Conservation (phyloP, 2,329 filamentous ascomycete genomes). For the Sclerotinia borealis region DNA sequence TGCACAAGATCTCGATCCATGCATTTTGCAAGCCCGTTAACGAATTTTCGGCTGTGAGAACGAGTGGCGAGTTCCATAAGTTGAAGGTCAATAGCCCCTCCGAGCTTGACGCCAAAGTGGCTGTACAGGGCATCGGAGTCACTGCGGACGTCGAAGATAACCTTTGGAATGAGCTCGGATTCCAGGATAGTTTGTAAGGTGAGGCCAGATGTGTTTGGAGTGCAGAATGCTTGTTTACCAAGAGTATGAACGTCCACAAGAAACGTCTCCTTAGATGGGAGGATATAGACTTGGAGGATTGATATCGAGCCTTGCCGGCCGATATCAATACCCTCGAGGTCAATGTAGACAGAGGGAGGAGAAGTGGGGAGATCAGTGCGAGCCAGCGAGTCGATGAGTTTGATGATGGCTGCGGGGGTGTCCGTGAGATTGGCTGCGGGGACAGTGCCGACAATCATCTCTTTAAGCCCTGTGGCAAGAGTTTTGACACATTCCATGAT, state of each 20-base stretch:
- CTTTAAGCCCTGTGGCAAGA: not conserved
- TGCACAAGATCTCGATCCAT: slow-evolving; percentile 30
- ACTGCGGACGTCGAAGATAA: slow-evolving; percentile 53
- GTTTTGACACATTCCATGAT: not conserved
- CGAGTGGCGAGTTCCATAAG: slow-evolving; percentile 47
- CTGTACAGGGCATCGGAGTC: slow-evolving; percentile 50
- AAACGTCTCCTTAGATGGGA: slow-evolving; percentile 29
- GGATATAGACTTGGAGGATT: slow-evolving; percentile 35
- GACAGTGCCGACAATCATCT: not conserved
- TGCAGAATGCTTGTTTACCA: slow-evolving; percentile 33
- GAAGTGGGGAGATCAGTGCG: slow-evolving; percentile 16
- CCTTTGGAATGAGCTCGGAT: slow-evolving; percentile 39
- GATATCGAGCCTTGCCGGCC: slow-evolving; percentile 38
- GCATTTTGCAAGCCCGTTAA: slow-evolving; percentile 37
- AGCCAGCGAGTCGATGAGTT: slow-evolving; percentile 6
- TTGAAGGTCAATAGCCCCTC: slow-evolving; percentile 47
- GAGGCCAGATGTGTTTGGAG: slow-evolving; percentile 18
- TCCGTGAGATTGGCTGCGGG: not conserved
- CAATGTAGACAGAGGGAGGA: slow-evolving; percentile 37
- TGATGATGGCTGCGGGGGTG: not conserved
- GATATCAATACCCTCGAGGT: slow-evolving; percentile 40
- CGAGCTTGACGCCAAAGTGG: slow-evolving; percentile 39
- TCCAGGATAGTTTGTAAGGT: slow-evolving; percentile 41
- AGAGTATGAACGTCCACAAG: slow-evolving; percentile 40
- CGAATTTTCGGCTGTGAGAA: slow-evolving; percentile 14